Base-by-base conservation (phyloP, 75 land plant genomes). In the Pseudotsuga menziesii region DNA sequence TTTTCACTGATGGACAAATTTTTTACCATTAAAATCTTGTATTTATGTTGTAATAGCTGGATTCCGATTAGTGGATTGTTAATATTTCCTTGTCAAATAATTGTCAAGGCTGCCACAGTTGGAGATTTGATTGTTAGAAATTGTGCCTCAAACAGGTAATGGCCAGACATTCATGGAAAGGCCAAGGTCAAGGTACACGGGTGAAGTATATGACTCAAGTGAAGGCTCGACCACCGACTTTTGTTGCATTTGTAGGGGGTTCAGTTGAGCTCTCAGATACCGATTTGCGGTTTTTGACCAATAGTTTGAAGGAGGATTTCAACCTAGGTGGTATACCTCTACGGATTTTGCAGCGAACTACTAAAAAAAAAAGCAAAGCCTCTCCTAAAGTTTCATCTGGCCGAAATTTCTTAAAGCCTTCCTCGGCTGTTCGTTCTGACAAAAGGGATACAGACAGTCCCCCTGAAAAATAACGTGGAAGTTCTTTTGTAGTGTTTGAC, bases 161-260 rank as follows among this genome's bases (percentile, higher is more conserved):
- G 93, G 89, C 95, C 76, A 85, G 99, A 74, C 99, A 97, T 82
- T 97, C 99, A 23, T 89, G 98, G 89, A 97, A 88, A 85, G 89
- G 85, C 72, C 85, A 79, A 58, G 82, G 89, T 67, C 77, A 89
- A 20, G 94, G 93, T 69, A 88, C 93, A 27, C 94, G 90, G 77
- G 87, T 94, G 61, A 89, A 90, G 57, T 97, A 91, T 75, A 91
- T 97, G 82, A 97, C 98, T 3, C 99, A 97, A 80, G 99, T 97
- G 62, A 97, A 97, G 78, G 98, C 99, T 19, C 88, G 99, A 15
- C 99, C 99, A 29, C 99, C 99, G 6, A 97, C 98, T 4, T 97
- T 97, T 80, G 95, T 97, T 29, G 97, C 97, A 36, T 97, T 97
- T 83, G 73, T 89, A 64, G 83, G 82, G 56, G 99, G 98, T 63